Base-by-base conservation (phyloP, 73 alveolate genomes). In the Durusdinium trenchii region DNA sequence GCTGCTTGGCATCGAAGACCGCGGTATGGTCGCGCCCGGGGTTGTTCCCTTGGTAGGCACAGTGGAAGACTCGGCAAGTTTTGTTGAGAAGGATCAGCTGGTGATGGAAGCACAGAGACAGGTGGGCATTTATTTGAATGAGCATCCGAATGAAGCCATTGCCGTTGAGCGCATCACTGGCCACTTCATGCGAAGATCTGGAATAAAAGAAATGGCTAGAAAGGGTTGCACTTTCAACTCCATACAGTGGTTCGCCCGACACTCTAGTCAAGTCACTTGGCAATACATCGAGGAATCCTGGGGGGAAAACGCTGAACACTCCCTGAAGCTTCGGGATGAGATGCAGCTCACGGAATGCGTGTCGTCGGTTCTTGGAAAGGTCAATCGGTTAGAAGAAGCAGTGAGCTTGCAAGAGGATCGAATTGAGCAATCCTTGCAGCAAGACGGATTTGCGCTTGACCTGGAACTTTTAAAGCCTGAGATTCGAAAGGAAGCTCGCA, bases 211-310 rank as follows among this genome's bases (percentile, higher is more conserved):
- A 28, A 6, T 76, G 38, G 87, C 87, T 12, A 28, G 87, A 5
- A 76, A 18, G 3, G 87, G 87, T 12, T 76, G 48, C 38, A 43
- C 54, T 28, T 76, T 76, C 38, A 14, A 54, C n/a, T 14, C 43
- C 40, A 76, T 76, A 2, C 87, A 76, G 61, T 76, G 87, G 87
- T 42, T 76, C 20, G 87, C 87, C 42, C 4, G 87, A 38, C 87
- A 76, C 26, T 76, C 87, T 14, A 42, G 61, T 2, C 4, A 28
- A 10, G 87, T 76, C 62, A 76, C 87, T 2, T 76, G 87, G 87
- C 2, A 12, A n/a, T 76, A 76, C 60, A 45, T 76, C 61, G 87
- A 76, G 61, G 87, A 76, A 26, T 7, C 48, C 60, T 42, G 54
- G 87, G 32, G 43, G 3, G 87, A 76, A 43, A 12, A 26, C 18